These are phyloP conservation scores for Saccharomyces mikatae DNA, from an alignment of 805 yeast genomes.

Conservation along the genomic window DNA sequence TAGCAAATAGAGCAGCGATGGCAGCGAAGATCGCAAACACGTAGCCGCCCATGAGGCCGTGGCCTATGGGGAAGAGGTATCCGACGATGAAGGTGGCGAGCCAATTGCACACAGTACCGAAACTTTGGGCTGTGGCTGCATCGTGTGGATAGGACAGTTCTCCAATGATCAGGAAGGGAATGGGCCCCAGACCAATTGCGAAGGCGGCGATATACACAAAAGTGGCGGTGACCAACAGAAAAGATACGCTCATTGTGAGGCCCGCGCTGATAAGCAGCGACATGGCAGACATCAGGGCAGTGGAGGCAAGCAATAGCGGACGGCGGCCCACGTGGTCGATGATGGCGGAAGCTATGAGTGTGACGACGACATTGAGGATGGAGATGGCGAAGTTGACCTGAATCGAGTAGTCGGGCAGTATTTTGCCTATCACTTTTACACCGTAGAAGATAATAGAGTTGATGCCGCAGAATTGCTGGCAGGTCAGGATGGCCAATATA, in stretches of 20 bases:
- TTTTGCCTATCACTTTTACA: constrained; percentile 64
- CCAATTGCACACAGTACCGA: constrained; percentile 91
- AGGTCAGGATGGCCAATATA: constrained; percentile 63
- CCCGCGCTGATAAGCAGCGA: constrained; percentile 61
- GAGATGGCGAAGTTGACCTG: constrained; percentile 71
- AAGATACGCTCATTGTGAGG: constrained; percentile 41
- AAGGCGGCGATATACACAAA: constrained; percentile 72
- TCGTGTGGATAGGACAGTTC: constrained; percentile 83
- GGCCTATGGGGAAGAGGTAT: constrained; percentile 66
- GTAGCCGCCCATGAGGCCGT: constrained; percentile 60
- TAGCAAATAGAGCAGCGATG: constrained; percentile 43
- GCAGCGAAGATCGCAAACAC: constrained; percentile 67
- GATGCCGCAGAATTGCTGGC: constrained; percentile 91
- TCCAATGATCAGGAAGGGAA: constrained; percentile 81
- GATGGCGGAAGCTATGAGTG: constrained; percentile 62
- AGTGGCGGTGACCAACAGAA: constrained; percentile 53
- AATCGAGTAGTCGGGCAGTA: constrained; percentile 66
- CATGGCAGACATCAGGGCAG: constrained; percentile 58
- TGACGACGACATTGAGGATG: constrained; percentile 61
- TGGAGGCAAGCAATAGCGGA: constrained; percentile 60
- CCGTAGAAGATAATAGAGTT: constrained; percentile 92
- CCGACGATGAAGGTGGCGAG: constrained; percentile 79
- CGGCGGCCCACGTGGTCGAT: constrained; percentile 74
- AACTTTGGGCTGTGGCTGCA: constrained; percentile 81
- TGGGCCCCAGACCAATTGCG: constrained; percentile 92